Evolutionary conservation across 1,284 basidiomycete genomes (phyloP).

Genomic region (Trichosporon asahii): DNA sequence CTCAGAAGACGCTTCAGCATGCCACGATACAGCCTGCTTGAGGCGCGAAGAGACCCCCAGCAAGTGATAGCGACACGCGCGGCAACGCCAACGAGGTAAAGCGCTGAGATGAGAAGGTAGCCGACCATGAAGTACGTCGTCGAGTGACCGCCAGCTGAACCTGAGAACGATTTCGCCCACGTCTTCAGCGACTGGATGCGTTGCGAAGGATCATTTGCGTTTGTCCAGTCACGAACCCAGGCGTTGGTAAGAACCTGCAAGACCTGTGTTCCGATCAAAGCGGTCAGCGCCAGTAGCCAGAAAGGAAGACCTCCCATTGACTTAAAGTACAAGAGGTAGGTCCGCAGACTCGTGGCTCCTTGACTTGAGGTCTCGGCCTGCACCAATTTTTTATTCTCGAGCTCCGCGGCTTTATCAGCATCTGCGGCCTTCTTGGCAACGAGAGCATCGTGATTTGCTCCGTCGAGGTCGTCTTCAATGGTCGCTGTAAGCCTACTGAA

Average conservation of each 20-base stretch:
- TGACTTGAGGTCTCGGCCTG: slow-evolving; percentile 39
- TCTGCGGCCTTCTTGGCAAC: slow-evolving; percentile 37
- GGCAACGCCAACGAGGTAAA: slow-evolving; percentile 45
- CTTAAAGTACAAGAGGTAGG: slow-evolving; percentile 45
- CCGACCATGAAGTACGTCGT: slow-evolving; percentile 44
- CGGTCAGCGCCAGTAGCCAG: slow-evolving; percentile 39
- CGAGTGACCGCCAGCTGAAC: slow-evolving; percentile 13
- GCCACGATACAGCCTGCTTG: slow-evolving; percentile 37
- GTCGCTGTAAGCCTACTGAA: slow-evolving; percentile 17
- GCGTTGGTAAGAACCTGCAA: slow-evolving; percentile 48
- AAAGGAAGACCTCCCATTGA: slow-evolving; percentile 40
- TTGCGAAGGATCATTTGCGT: slow-evolving; percentile 14
- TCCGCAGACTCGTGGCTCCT: slow-evolving; percentile 39
- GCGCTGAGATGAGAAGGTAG: slow-evolving; percentile 40
- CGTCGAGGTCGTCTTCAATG: slow-evolving; percentile 48
- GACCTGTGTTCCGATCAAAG: slow-evolving; percentile 44
- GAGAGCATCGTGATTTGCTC: slow-evolving; percentile 68
- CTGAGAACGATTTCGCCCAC: neutral
- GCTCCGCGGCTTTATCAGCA: slow-evolving; percentile 31
- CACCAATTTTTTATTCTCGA: slow-evolving; percentile 46
- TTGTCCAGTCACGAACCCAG: slow-evolving; percentile 51
- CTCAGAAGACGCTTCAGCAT: slow-evolving; percentile 47
- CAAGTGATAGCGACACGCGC: slow-evolving; percentile 42
- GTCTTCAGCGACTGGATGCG: neutral
- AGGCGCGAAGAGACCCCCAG: slow-evolving; percentile 43